A percentile compares a stretch with the other conserved stretches of the same genome.
phyloP scores from a whole-genome alignment of 1,284 basidiomycete genomes.

The Anthracocystis panici-leucophaei region DNA sequence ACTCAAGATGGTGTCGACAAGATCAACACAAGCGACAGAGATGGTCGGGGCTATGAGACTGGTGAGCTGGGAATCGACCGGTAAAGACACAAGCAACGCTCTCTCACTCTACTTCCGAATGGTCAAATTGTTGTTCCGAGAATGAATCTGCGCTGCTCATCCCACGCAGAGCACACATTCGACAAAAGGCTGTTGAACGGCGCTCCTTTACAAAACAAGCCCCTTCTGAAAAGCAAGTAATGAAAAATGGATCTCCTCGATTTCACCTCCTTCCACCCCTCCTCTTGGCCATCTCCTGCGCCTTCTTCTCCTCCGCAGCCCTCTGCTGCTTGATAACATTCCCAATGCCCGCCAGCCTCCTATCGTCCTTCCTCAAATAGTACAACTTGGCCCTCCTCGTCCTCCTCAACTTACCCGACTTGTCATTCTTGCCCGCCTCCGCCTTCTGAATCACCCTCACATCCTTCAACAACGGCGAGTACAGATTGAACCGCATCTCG shows the following conservation, averaged over 20 bases:
- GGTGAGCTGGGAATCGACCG: background rate
- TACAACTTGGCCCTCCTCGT: conserved; percentile 67
- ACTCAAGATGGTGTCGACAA: background rate
- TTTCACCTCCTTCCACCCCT: conserved; percentile 31
- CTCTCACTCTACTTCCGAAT: background rate
- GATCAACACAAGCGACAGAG: background rate
- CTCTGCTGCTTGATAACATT: conserved; percentile 61
- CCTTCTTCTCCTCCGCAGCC: conserved; percentile 49
- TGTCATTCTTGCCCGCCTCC: conserved; percentile 58
- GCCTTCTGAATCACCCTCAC: conserved; percentile 64
- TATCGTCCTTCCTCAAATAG: conserved; percentile 65
- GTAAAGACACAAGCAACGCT: background rate
- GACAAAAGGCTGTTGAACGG: background rate
- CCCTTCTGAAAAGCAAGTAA: background rate
- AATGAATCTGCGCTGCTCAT: background rate
- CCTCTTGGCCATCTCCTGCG: conserved; percentile 43
- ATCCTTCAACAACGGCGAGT: conserved; percentile 66
- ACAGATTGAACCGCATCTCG: conserved; percentile 67
- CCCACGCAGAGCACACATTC: background rate
- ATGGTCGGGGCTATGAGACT: background rate
- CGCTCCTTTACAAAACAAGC: background rate
- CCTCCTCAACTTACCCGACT: conserved; percentile 52
- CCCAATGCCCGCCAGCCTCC: conserved; percentile 56
- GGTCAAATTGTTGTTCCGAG: too few species aligned
- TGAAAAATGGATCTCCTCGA: background rate